These are phyloP conservation scores for Aotearoamyces nothofagi DNA, from an alignment of 2,329 filamentous ascomycete genomes.

Conservation along the genomic window DNA sequence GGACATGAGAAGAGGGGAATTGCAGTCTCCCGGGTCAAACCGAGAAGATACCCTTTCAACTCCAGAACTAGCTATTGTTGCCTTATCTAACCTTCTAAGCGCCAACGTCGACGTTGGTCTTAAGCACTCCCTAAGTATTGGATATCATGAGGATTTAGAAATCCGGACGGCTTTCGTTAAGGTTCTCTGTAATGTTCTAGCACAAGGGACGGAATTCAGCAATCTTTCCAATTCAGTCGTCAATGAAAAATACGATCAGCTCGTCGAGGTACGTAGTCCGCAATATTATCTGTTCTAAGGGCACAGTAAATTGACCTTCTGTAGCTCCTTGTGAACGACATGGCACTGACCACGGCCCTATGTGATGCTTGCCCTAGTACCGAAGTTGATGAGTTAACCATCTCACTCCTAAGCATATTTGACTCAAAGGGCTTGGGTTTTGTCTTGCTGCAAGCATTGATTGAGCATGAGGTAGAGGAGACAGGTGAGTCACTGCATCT, in stretches of 20 bases:
- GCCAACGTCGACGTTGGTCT: slow-evolving; percentile 58
- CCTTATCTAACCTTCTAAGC: slow-evolving; percentile 53
- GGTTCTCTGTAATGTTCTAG: slow-evolving; percentile 53
- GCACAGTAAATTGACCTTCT: slow-evolving; percentile 5
- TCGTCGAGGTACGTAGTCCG: slow-evolving; percentile 37
- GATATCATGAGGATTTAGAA: slow-evolving; percentile 55
- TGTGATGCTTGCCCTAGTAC: slow-evolving; percentile 50
- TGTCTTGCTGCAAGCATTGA: slow-evolving; percentile 47
- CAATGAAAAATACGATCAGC: slow-evolving; percentile 52
- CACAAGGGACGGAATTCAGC: slow-evolving; percentile 59
- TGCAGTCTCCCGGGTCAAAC: slow-evolving; percentile 19
- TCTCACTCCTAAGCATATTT: slow-evolving; percentile 54
- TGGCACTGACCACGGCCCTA: slow-evolving; percentile 47
- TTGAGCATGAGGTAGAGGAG: slow-evolving; percentile 54
- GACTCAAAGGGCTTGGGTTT: slow-evolving; percentile 50
- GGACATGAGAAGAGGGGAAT: slow-evolving; percentile 28
- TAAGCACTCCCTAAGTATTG: slow-evolving; percentile 54
- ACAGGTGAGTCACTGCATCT: slow-evolving; percentile 35
- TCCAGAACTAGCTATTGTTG: slow-evolving; percentile 49
- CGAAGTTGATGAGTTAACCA: slow-evolving; percentile 54
- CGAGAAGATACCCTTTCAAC: slow-evolving; percentile 38
- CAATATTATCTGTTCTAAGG: too few relatives aligned
- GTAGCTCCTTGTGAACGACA: slow-evolving; percentile 44
- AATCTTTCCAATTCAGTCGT: slow-evolving; percentile 52
- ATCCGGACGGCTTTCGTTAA: slow-evolving; percentile 57